phyloP scores from a whole-genome alignment of 805 yeast species.

The Metschnikowia kofuensis region DNA sequence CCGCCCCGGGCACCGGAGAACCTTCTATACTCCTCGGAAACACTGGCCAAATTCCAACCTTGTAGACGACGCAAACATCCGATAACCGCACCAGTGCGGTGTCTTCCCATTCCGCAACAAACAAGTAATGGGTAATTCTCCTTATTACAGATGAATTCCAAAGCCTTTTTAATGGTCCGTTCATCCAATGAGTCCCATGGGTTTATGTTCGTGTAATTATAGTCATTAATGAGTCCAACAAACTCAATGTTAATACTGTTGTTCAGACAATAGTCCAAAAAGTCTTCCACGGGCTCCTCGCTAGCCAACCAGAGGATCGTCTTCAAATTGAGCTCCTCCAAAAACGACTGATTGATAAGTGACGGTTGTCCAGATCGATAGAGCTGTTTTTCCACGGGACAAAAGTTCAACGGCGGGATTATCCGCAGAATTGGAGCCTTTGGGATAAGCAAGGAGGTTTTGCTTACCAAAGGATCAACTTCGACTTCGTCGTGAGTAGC shows the following conservation, averaged over 20 bases:
- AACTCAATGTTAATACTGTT: conserved; percentile 75
- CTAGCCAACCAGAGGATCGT: conserved; percentile 92
- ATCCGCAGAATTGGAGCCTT: conserved; percentile 63
- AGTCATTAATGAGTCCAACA: conserved; percentile 75
- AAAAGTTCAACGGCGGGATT: conserved; percentile 92
- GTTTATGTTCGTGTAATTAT: conserved; percentile 51
- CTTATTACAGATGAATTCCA: conserved; percentile 68
- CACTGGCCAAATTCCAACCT: conserved; percentile 94
- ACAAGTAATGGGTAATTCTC: conserved; percentile 82
- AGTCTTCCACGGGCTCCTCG: conserved; percentile 91
- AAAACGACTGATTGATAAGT: conserved; percentile 84
- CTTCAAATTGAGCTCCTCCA: conserved; percentile 67
- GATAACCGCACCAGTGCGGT: conserved; percentile 93
- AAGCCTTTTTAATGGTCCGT: conserved; percentile 71
- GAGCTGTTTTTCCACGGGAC: conserved; percentile 86
- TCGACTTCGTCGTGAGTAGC: conserved; percentile 6
- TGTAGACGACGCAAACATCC: conserved; percentile 91
- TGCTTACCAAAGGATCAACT: conserved; percentile 12
- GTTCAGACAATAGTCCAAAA: conserved; percentile 75
- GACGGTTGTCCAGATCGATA: conserved; percentile 95
- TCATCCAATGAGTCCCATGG: conserved; percentile 97
- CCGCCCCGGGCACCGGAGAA: conserved; percentile 94
- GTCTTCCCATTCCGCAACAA: conserved; percentile 98
- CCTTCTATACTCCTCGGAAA: conserved; percentile 89
- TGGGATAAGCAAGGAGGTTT: conserved; percentile 18